Evolutionary conservation across 305 asterid species (phyloP).

Genomic region (Solanum hybrid): DNA sequence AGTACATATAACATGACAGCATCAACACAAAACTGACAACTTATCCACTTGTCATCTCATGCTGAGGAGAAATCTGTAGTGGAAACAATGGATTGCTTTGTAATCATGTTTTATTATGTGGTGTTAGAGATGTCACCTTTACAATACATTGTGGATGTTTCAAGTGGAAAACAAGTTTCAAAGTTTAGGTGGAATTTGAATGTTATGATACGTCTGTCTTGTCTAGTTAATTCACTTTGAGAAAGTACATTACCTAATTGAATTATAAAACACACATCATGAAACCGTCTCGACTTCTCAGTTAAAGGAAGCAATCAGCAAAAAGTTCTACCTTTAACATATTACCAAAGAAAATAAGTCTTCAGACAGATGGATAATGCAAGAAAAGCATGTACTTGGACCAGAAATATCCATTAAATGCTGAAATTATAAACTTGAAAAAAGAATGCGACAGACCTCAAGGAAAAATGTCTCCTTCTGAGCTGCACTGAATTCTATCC

Average conservation of each 20-base stretch:
- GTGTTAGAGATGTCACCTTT: background rate
- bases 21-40: background rate
- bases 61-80: background rate
- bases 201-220: background rate
- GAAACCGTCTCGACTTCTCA: background rate
- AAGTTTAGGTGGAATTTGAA: background rate
- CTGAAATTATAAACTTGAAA: background rate
- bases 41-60: background rate
- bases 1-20: background rate
- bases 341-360: background rate
- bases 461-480: conserved; percentile 72
- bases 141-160: background rate
- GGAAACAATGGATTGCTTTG: background rate
- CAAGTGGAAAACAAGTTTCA: background rate
- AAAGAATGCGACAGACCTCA: conserved; percentile 36
- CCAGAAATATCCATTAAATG: background rate
- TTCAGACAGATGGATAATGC: background rate
- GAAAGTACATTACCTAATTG: background rate
- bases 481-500: conserved; percentile 72
- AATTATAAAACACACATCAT: background rate
- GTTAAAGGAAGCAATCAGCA: background rate
- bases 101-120: background rate
- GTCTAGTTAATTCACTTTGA: background rate
- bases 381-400: background rate
- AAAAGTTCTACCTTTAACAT: background rate